Percentiles rank a stretch among this genome's conserved stretches.
Conservation (phyloP, 2,329 filamentous ascomycete genomes). For the Eutypa lata region DNA sequence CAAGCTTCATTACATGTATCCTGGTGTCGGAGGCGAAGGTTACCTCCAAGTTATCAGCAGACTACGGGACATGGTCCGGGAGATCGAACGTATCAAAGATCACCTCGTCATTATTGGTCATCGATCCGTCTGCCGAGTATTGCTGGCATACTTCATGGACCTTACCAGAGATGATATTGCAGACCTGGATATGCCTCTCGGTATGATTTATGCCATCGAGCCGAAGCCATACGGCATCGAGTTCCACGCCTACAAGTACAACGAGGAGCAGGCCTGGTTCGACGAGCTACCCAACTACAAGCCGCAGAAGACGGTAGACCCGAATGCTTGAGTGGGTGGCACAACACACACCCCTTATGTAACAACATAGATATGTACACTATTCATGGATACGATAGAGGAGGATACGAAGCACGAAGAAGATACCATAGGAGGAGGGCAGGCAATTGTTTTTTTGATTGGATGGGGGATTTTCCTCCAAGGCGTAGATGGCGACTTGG, state of each 20-base stretch:
- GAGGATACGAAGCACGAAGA: background rate
- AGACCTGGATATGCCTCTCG: constrained; percentile 88
- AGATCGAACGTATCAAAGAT: constrained; percentile 95
- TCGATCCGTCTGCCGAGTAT: constrained; percentile 84
- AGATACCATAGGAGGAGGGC: background rate
- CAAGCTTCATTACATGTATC: constrained; percentile 96
- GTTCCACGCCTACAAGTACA: constrained; percentile 93
- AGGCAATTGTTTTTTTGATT: too few relatives aligned
- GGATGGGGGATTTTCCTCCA: too few relatives aligned
- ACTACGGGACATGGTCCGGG: constrained; percentile 89
- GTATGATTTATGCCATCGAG: constrained; percentile 91
- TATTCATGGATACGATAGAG: background rate
- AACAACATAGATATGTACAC: background rate
- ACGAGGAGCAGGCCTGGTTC: constrained; percentile 75
- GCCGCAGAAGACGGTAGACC: constrained; percentile 57
- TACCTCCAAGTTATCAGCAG: constrained; percentile 97
- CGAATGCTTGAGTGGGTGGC: constrained; percentile 24
- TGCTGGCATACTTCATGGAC: constrained; percentile 96
- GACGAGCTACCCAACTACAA: constrained; percentile 82
- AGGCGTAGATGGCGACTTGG: too few relatives aligned
- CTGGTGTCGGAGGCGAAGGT: constrained; percentile 90
- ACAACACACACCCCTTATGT: background rate
- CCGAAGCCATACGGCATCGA: constrained; percentile 97
- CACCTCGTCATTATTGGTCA: constrained; percentile 91
- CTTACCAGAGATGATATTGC: constrained; percentile 88